Evolutionary conservation across 2,329 filamentous ascomycete genomes (phyloP).

Genomic region (Corynespora cassiicola): DNA sequence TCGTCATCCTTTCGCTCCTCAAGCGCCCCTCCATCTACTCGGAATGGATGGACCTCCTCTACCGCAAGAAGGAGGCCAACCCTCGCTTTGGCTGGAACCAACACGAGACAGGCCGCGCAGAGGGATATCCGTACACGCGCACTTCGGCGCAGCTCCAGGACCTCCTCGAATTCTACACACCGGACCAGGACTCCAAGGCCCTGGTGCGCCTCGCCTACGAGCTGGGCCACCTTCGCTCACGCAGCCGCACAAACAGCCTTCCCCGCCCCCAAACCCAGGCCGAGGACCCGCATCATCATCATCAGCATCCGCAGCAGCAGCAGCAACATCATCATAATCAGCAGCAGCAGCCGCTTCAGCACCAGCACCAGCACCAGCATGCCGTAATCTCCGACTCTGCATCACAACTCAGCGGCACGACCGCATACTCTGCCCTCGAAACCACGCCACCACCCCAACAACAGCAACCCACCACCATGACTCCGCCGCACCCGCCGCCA

Average conservation of each 20-base stretch:
- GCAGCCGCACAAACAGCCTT: not conserved
- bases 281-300: not conserved
- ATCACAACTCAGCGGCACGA: too few species aligned
- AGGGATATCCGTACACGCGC: slow-evolving; percentile 35
- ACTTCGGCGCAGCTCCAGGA: slow-evolving; percentile 31
- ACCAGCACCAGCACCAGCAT: slow-evolving; percentile 1
- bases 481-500: too few species aligned
- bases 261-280: not conserved
- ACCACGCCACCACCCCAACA: too few species aligned
- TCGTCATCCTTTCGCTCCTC: slow-evolving; percentile 69
- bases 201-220: slow-evolving; percentile 26
- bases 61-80: slow-evolving; percentile 18
- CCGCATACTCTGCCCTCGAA: too few species aligned
- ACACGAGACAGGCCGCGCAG: slow-evolving; percentile 30
- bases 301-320: too few species aligned
- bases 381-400: not conserved
- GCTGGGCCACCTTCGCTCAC: slow-evolving; percentile 18
- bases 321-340: slow-evolving; percentile 17
- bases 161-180: slow-evolving; percentile 31
- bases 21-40: slow-evolving; percentile 66
- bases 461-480: too few species aligned
- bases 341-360: not conserved
- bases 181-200: slow-evolving; percentile 17
- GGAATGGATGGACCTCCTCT: slow-evolving; percentile 55
- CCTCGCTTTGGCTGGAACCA: slow-evolving; percentile 29